Evolutionary conservation across 1,139 yeast species (phyloP).

Genomic region (Maudiozyma humilis): DNA sequence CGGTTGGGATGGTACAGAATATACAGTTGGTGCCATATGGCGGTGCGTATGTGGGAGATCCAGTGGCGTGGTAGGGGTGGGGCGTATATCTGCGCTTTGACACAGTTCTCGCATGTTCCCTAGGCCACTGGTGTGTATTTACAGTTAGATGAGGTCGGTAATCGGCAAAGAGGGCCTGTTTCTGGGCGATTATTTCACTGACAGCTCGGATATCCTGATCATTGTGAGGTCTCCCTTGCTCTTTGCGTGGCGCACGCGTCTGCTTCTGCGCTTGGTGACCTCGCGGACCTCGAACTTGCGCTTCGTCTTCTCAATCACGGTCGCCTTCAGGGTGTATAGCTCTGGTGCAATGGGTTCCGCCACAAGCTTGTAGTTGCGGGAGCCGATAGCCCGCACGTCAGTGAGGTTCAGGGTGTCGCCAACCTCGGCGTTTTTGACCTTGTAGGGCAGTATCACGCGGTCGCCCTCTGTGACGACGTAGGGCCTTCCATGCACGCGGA

Average conservation of each 20-base stretch:
- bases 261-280: constrained; percentile 66
- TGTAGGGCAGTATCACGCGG: constrained; percentile 66
- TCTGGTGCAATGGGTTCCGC: constrained; percentile 46
- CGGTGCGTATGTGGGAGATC: no score
- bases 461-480: constrained; percentile 91
- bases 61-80: no score
- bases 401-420: constrained; percentile 71
- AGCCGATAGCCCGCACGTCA: constrained; percentile 75
- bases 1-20: no score
- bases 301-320: constrained; percentile 77
- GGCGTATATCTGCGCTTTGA: no score
- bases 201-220: constrained; percentile 67
- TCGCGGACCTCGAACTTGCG: constrained; percentile 68
- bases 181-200: constrained; percentile 40
- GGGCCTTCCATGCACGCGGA: constrained; percentile 75
- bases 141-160: no score
- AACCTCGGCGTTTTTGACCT: constrained; percentile 62
- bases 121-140: no score
- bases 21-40: no score
- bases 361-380: constrained; percentile 68
- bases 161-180: no score
- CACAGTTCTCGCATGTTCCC: no score
- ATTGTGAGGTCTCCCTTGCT: constrained; percentile 79
- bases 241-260: constrained; percentile 71
- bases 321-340: constrained; percentile 60